phyloP scores from a whole-genome alignment of 2,329 filamentous ascomycete species.

The Microcyclospora tardicrescens region DNA sequence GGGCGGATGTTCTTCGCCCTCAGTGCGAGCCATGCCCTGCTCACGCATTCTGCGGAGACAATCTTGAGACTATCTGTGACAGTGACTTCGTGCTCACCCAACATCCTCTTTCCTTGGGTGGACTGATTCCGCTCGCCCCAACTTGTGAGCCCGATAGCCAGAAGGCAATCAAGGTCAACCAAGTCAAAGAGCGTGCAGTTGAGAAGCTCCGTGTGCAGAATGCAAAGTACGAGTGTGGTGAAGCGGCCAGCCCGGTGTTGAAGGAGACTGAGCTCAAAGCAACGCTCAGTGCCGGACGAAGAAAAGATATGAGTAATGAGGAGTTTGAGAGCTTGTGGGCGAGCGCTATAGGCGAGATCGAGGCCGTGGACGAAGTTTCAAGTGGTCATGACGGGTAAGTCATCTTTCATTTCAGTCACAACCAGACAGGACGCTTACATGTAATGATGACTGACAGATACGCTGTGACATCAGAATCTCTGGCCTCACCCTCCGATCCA shows the following conservation, averaged over 20 bases:
- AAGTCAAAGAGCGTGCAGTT: conserved; percentile 75
- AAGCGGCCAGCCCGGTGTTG: conserved; percentile 54
- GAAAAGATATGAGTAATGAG: conserved; percentile 68
- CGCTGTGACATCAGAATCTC: conserved; percentile 50
- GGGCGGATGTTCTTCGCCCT: conserved; percentile 57
- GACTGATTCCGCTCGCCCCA: conserved; percentile 71
- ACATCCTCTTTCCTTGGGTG: conserved; percentile 71
- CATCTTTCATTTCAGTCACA: conserved; percentile 9
- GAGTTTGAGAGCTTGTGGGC: conserved; percentile 87
- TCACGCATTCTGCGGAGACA: conserved; percentile 76
- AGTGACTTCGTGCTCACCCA: conserved; percentile 72
- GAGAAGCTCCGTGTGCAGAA: conserved; percentile 75
- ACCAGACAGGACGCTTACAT: conserved; percentile 8
- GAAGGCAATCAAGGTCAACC: conserved; percentile 74
- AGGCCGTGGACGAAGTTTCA: conserved; percentile 47
- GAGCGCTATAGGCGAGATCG: conserved; percentile 60
- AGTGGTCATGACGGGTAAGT: conserved; percentile 47
- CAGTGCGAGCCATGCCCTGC: conserved; percentile 80
- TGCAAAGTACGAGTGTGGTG: conserved; percentile 83
- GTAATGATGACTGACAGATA: conserved; percentile 65
- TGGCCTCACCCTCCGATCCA: conserved; percentile 56
- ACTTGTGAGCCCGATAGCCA: conserved; percentile 92
- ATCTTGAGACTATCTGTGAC: conserved; percentile 69
- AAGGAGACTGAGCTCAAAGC: conserved; percentile 60
- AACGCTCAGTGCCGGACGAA: conserved; percentile 60